phyloP scores from a whole-genome alignment of 2,329 filamentous ascomycete genomes.

The Purpureocillium lavendulum region DNA sequence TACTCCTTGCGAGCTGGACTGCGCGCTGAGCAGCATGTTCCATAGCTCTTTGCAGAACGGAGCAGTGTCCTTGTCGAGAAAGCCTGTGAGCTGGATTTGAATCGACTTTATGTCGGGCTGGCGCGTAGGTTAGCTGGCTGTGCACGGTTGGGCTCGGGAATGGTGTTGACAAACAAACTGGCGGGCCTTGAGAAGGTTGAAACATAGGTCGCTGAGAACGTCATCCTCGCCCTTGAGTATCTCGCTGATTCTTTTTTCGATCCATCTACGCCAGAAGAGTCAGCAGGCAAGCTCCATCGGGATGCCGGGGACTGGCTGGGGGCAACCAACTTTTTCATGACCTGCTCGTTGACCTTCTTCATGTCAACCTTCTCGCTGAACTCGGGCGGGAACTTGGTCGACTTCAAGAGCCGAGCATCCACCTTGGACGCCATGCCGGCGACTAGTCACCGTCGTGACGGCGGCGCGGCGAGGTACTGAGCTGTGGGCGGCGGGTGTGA shows the following conservation, averaged over 20 bases:
- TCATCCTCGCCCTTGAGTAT: conserved; percentile 93
- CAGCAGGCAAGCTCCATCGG: conserved; percentile 8
- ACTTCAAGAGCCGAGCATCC: conserved; percentile 81
- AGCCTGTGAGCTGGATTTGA: conserved; percentile 90
- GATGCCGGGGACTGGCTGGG: neutral
- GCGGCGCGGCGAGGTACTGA: neutral
- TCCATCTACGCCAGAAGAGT: conserved; percentile 67
- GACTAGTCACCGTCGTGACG: neutral
- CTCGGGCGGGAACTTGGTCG: conserved; percentile 87
- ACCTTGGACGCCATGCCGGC: conserved; percentile 69
- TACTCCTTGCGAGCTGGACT: conserved; percentile 80
- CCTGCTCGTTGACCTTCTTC: conserved; percentile 91
- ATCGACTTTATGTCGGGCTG: conserved; percentile 94
- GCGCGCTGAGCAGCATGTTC: conserved; percentile 84
- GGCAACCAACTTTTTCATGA: conserved; percentile 81
- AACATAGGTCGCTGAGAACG: conserved; percentile 82
- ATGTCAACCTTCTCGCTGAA: conserved; percentile 97
- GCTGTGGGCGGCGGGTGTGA: neutral
- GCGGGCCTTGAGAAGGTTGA: conserved; percentile 61
- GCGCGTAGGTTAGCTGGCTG: conserved; percentile 10
- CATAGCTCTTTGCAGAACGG: conserved; percentile 90
- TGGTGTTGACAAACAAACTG: conserved; percentile 50
- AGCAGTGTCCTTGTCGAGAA: conserved; percentile 85
- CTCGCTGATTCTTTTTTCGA: conserved; percentile 75
- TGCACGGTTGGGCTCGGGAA: conserved; percentile 22